phyloP scores from a whole-genome alignment of 1,139 yeast genomes.

The Pneumocystis murina region DNA sequence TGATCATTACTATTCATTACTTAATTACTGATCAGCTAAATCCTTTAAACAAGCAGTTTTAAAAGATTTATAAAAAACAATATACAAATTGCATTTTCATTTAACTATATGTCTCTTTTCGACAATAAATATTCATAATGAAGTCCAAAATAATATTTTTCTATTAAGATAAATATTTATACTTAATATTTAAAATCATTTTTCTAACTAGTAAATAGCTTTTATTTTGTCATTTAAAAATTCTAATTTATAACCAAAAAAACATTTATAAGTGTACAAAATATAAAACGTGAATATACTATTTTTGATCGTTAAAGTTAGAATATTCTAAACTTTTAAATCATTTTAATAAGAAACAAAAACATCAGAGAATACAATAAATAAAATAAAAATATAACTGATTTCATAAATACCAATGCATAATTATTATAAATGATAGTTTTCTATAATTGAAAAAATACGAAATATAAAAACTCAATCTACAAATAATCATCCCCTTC shows the following conservation, averaged over 20 bases:
- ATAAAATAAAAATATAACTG: too few relatives aligned
- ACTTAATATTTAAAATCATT: not conserved
- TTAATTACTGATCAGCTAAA: not conserved
- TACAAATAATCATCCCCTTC: not conserved
- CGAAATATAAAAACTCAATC: not conserved
- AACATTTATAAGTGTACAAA: not conserved
- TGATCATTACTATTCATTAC: not conserved
- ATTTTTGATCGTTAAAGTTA: not conserved
- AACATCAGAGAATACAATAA: too few relatives aligned
- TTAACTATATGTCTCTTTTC: not conserved
- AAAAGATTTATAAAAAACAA: not conserved
- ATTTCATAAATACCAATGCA: too few relatives aligned
- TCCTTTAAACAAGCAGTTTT: too few relatives aligned
- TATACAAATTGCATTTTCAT: too few relatives aligned
- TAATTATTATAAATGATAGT: too few relatives aligned
- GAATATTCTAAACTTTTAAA: too few relatives aligned
- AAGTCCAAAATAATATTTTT: not conserved
- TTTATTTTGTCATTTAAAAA: not conserved
- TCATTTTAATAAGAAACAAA: too few relatives aligned
- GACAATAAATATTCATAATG: not conserved
- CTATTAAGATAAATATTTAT: not conserved
- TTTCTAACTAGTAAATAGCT: not conserved
- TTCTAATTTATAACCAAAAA: not conserved
- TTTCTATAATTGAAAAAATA: too few relatives aligned
- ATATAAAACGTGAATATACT: not conserved